phyloP scores from a whole-genome alignment of 192 early-diverging fungal genomes.

The Phycomyces nitens region DNA sequence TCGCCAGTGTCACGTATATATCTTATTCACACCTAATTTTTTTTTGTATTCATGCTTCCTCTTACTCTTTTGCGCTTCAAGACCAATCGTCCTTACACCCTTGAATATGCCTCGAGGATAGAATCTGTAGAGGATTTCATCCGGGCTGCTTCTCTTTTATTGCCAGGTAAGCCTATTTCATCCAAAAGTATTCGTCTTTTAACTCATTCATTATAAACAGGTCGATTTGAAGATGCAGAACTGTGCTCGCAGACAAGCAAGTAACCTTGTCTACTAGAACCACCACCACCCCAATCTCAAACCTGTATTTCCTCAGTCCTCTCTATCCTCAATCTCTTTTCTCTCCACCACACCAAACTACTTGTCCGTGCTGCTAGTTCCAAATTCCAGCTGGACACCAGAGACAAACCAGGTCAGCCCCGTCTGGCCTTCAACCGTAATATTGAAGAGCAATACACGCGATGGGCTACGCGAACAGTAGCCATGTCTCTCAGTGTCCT shows the following conservation, averaged over 20 bases:
- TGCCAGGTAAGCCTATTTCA: slow-evolving; percentile 16
- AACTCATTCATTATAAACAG: slow-evolving; percentile 9
- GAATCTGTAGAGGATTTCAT: slow-evolving; percentile 20
- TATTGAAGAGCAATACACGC: slow-evolving; percentile 1
- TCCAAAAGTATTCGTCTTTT: neutral
- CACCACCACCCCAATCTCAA: neutral
- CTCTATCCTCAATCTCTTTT: slow-evolving; percentile 11
- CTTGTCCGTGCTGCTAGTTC: neutral
- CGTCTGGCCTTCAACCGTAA: slow-evolving; percentile 2
- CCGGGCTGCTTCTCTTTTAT: slow-evolving; percentile 15
- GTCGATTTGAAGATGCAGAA: slow-evolving; percentile 26
- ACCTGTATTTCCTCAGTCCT: slow-evolving; percentile 5
- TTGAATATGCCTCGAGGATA: slow-evolving; percentile 7
- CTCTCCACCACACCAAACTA: slow-evolving; percentile 17
- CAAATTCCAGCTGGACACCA: neutral
- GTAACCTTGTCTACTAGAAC: neutral
- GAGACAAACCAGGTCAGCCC: neutral
- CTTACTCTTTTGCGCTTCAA: slow-evolving; percentile 12
- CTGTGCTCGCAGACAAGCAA: slow-evolving; percentile 20
- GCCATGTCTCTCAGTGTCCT: slow-evolving; percentile 13
- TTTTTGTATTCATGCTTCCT: neutral
- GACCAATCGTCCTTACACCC: neutral
- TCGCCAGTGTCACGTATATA: too few relatives aligned
- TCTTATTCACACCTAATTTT: too few relatives aligned
- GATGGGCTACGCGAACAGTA: slow-evolving; percentile 1